These are phyloP conservation scores for Heritiera littoralis DNA, from an alignment of 345 rosid genomes.

Conservation along the genomic window DNA sequence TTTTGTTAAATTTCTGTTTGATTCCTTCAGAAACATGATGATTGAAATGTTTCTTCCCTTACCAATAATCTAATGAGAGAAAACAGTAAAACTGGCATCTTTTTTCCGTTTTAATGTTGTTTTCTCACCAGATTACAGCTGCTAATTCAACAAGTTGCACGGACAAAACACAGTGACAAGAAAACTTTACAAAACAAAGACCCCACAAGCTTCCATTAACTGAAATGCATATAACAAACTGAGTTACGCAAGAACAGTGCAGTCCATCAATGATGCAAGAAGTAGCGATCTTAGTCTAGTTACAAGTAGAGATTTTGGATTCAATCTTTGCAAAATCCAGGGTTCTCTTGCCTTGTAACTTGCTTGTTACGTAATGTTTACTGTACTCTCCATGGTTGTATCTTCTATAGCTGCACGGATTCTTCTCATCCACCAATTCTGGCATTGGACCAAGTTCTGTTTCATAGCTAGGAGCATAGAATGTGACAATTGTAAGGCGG, in stretches of 20 bases:
- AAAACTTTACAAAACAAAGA: constrained; percentile 18
- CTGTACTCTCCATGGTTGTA: constrained; percentile 89
- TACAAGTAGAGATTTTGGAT: constrained; percentile 3
- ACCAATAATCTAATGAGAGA: constrained; percentile 19
- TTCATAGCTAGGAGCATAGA: constrained; percentile 91
- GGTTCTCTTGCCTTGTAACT: constrained; percentile 80
- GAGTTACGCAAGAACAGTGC: constrained; percentile 18
- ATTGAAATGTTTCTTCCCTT: constrained; percentile 28
- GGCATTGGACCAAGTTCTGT: constrained; percentile 71
- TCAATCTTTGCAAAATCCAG: constrained; percentile 79
- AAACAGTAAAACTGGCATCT: constrained; percentile 28
- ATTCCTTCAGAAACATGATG: constrained; percentile 19
- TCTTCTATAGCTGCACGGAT: constrained; percentile 77
- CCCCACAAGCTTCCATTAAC: constrained; percentile 26
- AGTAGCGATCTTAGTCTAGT: background rate
- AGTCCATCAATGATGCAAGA: constrained; percentile 19
- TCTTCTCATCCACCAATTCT: constrained; percentile 67
- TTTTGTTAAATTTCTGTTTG: constrained; percentile 24
- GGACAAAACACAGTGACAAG: constrained; percentile 20
- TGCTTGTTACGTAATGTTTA: constrained; percentile 73
- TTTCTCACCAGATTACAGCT: background rate
- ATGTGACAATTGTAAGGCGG: constrained; percentile 84
- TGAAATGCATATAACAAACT: background rate
- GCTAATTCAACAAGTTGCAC: background rate
- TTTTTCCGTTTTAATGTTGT: constrained; percentile 8